Base-by-base conservation (phyloP, 441 rosid genomes). In the Omphalea diandra region DNA sequence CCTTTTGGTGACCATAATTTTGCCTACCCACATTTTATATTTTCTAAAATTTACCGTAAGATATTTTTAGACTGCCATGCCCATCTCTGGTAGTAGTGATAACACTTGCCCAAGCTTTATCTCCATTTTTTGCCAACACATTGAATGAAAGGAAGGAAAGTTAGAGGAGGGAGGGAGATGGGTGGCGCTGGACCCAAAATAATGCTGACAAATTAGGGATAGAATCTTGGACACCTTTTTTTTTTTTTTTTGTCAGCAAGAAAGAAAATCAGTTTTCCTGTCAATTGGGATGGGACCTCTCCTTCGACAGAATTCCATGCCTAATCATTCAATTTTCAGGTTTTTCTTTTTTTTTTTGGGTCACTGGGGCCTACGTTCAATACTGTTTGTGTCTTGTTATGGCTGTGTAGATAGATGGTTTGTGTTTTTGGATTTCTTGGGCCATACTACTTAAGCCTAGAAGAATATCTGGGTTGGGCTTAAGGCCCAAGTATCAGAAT, bases 301-400 rank as follows among this genome's bases (percentile, higher is more conserved):
- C 26, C 47, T 44, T 27, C 65, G 71, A 67, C 67, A 59, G 77
- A 70, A 75, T 75, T 65, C 41, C 74, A 65, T 65, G 64, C 33
- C 62, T 40, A 11, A 40, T 52, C 7, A 75, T 33, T 52, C 41
- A 33, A 17, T 49, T 20, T 4, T 20, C 24, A 27, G 65, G 35
- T 26, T 27, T n/a, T n/a, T n/a, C n/a, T n/a, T n/a, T n/a, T n/a
- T n/a, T n/a, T n/a, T n/a, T 55, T 11, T 47, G 24, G 24, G 24
- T 24, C 46, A 22, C 0, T 47, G 24, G 24, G 2, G 9, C 24
- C 22, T 9, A 47, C 9, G 17, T 17, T 40, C 9, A n/a, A n/a
- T n/a, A n/a, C n/a, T n/a, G n/a, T n/a, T n/a, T n/a, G n/a, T n/a
- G n/a, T n/a, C n/a, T 46, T 46, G n/a, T 0, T 1, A 0, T 9